phyloP scores from a whole-genome alignment of 306 rosid genomes.

The Elaeagnus macrophylla region DNA sequence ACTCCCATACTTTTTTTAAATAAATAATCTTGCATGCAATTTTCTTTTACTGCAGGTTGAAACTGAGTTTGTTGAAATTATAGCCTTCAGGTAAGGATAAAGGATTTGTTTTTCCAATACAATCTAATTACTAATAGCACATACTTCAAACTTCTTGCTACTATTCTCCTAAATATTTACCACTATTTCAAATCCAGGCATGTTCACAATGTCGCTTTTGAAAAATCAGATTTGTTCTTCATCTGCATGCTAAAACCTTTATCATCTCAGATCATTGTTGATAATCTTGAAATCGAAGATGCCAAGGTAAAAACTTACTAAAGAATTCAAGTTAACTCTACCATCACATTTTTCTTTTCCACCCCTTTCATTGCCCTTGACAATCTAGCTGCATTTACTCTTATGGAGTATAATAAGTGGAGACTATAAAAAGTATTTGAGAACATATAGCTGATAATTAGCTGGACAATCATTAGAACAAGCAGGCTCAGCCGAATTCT shows the following conservation, averaged over 20 bases:
- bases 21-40: slow-evolving; percentile 9
- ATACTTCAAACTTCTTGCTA: background rate
- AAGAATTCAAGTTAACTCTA: background rate
- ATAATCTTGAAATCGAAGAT: slow-evolving; percentile 75
- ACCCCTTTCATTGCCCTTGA: background rate
- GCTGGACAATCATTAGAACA: no score
- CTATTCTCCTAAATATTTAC: slow-evolving; percentile 1
- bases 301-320: slow-evolving; percentile 53
- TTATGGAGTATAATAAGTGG: no score
- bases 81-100: slow-evolving; percentile 78
- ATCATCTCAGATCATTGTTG: slow-evolving; percentile 52
- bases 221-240: slow-evolving; percentile 90
- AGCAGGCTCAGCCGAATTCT: no score
- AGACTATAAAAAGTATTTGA: no score
- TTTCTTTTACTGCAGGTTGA: slow-evolving; percentile 54
- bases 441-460: no score
- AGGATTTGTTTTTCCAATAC: background rate
- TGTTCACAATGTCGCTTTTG: slow-evolving; percentile 77
- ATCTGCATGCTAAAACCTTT: slow-evolving; percentile 83
- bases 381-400: background rate
- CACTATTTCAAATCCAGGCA: slow-evolving; percentile 43
- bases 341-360: background rate
- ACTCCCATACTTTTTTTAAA: slow-evolving; percentile 10
- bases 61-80: slow-evolving; percentile 79
- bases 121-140: no score